These are phyloP conservation scores for Scedosporium dehoogii DNA, from an alignment of 2,329 filamentous ascomycete species.

Conservation along the genomic window DNA sequence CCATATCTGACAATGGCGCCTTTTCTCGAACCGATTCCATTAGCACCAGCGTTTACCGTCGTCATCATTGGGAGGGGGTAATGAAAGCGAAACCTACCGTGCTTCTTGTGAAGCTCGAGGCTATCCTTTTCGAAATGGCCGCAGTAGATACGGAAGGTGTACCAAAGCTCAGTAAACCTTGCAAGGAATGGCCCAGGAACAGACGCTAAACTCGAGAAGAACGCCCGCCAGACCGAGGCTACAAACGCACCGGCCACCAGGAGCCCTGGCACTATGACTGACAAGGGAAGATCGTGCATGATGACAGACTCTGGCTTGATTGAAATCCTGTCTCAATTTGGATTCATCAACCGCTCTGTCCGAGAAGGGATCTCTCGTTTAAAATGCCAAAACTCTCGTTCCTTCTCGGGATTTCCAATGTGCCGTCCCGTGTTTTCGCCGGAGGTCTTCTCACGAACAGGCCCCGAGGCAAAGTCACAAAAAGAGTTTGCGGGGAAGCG, in stretches of 20 bases:
- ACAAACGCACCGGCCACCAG: not conserved
- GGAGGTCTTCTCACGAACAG: too few relatives aligned
- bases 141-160: conserved; percentile 14
- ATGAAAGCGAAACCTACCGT: conserved; percentile 13
- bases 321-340: too few relatives aligned
- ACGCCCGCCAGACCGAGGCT: not conserved
- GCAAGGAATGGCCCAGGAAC: conserved; percentile 18
- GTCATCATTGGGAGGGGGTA: not conserved
- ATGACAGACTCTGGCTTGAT: not conserved
- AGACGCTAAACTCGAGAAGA: conserved; percentile 14
- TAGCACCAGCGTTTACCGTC: not conserved
- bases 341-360: too few relatives aligned
- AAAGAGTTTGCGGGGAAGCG: too few relatives aligned
- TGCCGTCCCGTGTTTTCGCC: too few relatives aligned
- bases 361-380: too few relatives aligned
- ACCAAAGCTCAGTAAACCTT: conserved; percentile 20
- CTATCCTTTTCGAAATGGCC: conserved; percentile 20
- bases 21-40: conserved; percentile 1
- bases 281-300: not conserved
- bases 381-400: too few relatives aligned
- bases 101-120: conserved; percentile 18
- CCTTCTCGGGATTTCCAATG: too few relatives aligned
- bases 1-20: conserved; percentile 34
- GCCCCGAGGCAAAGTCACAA: too few relatives aligned
- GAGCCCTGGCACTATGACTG: not conserved